Evolutionary conservation across 169 alveolate genomes (phyloP).

Genomic region (Plasmodium coatneyi): DNA sequence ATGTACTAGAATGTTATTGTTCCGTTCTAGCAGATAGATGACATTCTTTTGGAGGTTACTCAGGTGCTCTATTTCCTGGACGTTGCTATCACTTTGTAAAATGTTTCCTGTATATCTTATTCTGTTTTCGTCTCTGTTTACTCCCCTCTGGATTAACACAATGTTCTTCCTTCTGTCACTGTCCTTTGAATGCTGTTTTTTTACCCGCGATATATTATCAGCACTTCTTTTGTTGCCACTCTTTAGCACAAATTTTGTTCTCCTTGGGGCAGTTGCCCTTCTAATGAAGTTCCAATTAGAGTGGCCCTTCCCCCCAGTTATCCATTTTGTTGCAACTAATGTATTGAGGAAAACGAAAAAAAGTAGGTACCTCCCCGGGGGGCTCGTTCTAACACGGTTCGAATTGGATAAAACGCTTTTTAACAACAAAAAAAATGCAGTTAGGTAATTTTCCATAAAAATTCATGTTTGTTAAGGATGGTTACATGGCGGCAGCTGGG

Average conservation of each 20-base stretch:
- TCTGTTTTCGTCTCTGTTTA: slow-evolving; percentile 19
- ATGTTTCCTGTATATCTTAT: slow-evolving; percentile 21
- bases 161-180: slow-evolving; percentile 11
- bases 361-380: slow-evolving; percentile 1
- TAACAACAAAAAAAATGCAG: slow-evolving; percentile 47
- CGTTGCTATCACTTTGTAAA: slow-evolving; percentile 2
- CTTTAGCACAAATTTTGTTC: background rate
- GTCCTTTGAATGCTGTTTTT: background rate
- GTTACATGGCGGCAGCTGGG: background rate
- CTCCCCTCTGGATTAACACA: slow-evolving; percentile 46
- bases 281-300: slow-evolving; percentile 15
- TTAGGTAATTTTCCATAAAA: slow-evolving; percentile 69
- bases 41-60: slow-evolving; percentile 66
- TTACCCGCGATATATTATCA: slow-evolving; percentile 5
- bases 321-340: slow-evolving; percentile 43
- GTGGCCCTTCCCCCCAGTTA: background rate
- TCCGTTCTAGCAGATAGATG: slow-evolving; percentile 46
- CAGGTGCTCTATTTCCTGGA: slow-evolving; percentile 44
- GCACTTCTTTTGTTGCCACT: background rate
- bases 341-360: slow-evolving; percentile 28
- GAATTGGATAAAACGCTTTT: slow-evolving; percentile 21
- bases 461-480: background rate
- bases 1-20: slow-evolving; percentile 56
- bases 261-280: background rate
- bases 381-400: slow-evolving; percentile 4